Evolutionary conservation across 2,329 filamentous ascomycete species (phyloP), one percentile per base, ranked within the genome.

Genomic region (Diatrype stigma): DNA sequence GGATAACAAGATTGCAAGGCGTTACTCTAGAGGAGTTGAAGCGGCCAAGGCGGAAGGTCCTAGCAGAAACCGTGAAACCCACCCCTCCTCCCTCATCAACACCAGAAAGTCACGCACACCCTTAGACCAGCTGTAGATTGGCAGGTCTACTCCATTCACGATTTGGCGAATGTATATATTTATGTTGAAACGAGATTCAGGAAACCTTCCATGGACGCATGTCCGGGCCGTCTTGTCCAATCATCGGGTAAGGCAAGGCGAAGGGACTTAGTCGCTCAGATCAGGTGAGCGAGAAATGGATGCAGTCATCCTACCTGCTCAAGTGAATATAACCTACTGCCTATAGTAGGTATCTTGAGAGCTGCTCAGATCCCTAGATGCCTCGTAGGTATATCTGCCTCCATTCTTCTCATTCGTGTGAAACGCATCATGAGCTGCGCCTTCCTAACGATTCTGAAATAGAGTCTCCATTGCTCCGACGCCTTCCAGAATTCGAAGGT

Each of bases 1-100:
- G 94, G 28, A 84, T 96, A 56, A 97, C 92, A 19, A 96, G 96
- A 71, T 73, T 99, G 49, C 78, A 90, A 53, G 91, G 91, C 8
- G 70, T 96, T 26, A 96, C 91, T 21, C 71, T 93, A 63, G 90
- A 93, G 61, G 86, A 88, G 40, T 73, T 99, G 66, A 94, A 90
- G 77, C 83, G 85, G 62, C 89, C 92, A 46, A 82, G 91, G 70
- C 81, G 84, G 66, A 78, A 83, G 64, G 70, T 89, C 55, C 78
- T 82, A 32, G 73, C 77, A 1, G 69, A 73, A 45, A 57, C 53
- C 21, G 11, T 67, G 22, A 21, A 56, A 30, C 54, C 61, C 2
- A 35, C 54, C 23, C 55, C 60, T 46, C 52, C 53, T 17, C 53
- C 56, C 14, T 21, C 46, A 26, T 49, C 50, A 34, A 45, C 34